Conservation (phyloP, 1,284 basidiomycete species). For the Apiotrichum akiyoshidainum region DNA sequence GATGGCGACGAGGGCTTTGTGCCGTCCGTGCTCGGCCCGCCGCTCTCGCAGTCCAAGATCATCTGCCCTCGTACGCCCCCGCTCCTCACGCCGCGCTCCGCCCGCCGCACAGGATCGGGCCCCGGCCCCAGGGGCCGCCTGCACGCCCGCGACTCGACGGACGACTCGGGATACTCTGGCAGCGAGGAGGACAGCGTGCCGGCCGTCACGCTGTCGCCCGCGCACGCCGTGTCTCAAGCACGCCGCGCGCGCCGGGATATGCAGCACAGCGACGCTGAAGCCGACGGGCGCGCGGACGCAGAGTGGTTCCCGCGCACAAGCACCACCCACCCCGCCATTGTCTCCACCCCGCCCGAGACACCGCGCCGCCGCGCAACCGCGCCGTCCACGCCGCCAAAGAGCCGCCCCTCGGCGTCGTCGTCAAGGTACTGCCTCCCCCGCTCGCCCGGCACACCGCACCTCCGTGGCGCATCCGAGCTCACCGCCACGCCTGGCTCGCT, state of each 20-base stretch:
- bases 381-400: background rate
- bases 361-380: background rate
- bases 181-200: background rate
- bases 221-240: no score
- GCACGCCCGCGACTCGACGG: no score
- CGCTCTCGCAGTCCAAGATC: background rate
- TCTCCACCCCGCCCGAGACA: background rate
- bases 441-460: conserved; percentile 2
- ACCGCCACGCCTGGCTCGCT: background rate
- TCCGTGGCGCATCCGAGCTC: background rate
- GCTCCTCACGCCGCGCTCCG: background rate
- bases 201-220: background rate
- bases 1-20: background rate
- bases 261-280: no score
- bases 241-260: no score
- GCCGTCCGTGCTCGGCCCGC: conserved; percentile 1
- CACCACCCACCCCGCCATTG: background rate
- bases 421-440: background rate
- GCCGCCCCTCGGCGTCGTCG: background rate
- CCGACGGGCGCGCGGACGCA: no score
- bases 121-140: no score
- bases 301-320: background rate
- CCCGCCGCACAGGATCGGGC: no score
- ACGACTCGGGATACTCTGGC: conserved; percentile 1
- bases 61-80: background rate